Evolutionary conservation across 2,329 filamentous ascomycete genomes (phyloP).

Genomic region (Verticillium longisporum): DNA sequence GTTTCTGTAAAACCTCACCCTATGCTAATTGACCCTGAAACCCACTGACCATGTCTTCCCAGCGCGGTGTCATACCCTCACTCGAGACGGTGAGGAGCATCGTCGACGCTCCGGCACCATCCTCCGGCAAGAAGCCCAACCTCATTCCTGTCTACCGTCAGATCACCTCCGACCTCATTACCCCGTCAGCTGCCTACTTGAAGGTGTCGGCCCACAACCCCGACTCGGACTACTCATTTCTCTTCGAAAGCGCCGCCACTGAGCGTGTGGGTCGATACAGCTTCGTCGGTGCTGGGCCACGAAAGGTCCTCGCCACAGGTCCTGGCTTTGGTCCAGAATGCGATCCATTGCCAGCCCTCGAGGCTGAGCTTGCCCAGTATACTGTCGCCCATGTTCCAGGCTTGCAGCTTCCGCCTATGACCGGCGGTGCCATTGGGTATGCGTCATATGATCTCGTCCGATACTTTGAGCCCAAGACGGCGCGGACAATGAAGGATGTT

Average conservation of each 20-base stretch:
- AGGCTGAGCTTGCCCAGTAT: constrained; percentile 71
- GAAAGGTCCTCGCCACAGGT: constrained; percentile 81
- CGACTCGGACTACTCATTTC: constrained; percentile 73
- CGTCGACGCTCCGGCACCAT: constrained; percentile 21
- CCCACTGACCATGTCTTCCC: constrained; percentile 9
- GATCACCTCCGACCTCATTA: constrained; percentile 87
- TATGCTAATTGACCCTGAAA: not conserved
- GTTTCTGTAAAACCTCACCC: constrained; percentile 17
- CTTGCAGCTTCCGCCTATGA: constrained; percentile 75
- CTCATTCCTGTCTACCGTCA: constrained; percentile 77
- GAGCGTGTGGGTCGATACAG: constrained; percentile 93
- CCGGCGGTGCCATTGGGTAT: constrained; percentile 90
- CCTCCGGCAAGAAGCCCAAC: constrained; percentile 43
- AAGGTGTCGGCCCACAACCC: constrained; percentile 73
- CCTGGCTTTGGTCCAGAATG: constrained; percentile 76
- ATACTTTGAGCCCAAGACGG: constrained; percentile 98
- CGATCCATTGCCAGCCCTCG: constrained; percentile 78
- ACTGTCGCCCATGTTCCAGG: constrained; percentile 79
- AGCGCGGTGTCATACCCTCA: constrained; percentile 36
- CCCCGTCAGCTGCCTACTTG: constrained; percentile 89
- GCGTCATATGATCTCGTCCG: constrained; percentile 96
- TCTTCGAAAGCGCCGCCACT: constrained; percentile 92
- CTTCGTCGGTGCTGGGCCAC: constrained; percentile 77
- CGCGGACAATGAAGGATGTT: constrained; percentile 78
- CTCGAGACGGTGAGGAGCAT: constrained; percentile 38